Evolutionary conservation across 805 yeast genomes (phyloP), one percentile per base, ranked within the genome.

Genomic region (Diddensiella caesifluorescens): DNA sequence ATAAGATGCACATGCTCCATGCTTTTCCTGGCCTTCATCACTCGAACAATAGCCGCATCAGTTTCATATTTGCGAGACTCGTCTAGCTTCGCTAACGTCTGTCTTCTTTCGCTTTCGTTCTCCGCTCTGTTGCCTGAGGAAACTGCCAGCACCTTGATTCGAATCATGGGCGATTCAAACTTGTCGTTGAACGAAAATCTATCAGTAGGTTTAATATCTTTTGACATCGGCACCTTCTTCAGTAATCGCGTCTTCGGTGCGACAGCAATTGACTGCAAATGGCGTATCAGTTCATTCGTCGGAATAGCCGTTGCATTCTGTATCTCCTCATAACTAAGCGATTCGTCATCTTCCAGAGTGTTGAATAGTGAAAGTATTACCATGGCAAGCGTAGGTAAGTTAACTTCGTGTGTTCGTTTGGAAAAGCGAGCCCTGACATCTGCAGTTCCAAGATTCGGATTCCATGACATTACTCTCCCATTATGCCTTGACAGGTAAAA

Each of bases 1-100:
- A 84, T 65, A 40, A 88, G 67, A 29, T 80, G 80, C 50, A 77
- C 78, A 56, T 83, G 90, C 20, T 60, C 67, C 41, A 81, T 51
- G 0, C 69, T 62, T 51, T 78, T 80, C 25, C 88, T 67, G 1
- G 85, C 46, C 63, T 88, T 88, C 90, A 88, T 80, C n/a, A 81
- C 77, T 39, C 96, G 70, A 4, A 88, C 95, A 42, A 88, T 74
- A 0, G 94, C 92, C 1, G 96, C 95, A 56, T 85, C 92, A 2
- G 83, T 67, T 54, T 80, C 84, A 42, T 71, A 70, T 45, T 76
- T 70, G 44, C 95, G 69, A 3, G 86, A 77, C 50, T 75, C 80
- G 29, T 72, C 71, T 22, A 86, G 67, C 27, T 68, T 63, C n/a
- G 70, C 70, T 57, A 79, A 63, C 0, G 84, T 80, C 40, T 51